Evolutionary conservation across 108 stramenopile genomes (phyloP).

Genomic region (Nitzschia sp.): DNA sequence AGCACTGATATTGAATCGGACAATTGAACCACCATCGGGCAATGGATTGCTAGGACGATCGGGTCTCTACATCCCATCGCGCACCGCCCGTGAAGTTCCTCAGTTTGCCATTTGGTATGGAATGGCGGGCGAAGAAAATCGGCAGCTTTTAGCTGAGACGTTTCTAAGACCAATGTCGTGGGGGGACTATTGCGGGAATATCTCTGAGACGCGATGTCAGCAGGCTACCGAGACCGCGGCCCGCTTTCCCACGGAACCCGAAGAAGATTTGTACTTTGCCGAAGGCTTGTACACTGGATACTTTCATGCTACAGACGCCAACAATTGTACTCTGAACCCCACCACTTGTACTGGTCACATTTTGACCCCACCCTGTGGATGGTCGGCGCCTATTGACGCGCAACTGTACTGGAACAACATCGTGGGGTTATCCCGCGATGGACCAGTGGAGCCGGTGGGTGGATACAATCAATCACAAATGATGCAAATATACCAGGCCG

Average conservation of each 20-base stretch:
- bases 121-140: constrained; percentile 36
- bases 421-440: constrained; percentile 21
- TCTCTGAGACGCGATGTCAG: constrained; percentile 20
- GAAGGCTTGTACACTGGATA: constrained; percentile 29
- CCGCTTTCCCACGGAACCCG: not conserved
- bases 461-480: constrained; percentile 34
- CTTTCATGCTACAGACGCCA: constrained; percentile 24
- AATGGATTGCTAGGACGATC: constrained; percentile 36
- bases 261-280: constrained; percentile 13
- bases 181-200: constrained; percentile 41
- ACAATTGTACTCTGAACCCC: constrained; percentile 26
- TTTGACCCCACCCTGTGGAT: constrained; percentile 26
- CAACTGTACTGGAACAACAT: constrained; percentile 40
- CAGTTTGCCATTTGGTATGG: constrained; percentile 36
- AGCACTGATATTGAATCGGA: not conserved
- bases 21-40: constrained; percentile 18
- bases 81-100: constrained; percentile 31
- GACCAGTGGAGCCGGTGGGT: constrained; percentile 18
- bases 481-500: constrained; percentile 45
- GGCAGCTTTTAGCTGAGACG: constrained; percentile 31
- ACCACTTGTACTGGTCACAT: constrained; percentile 33
- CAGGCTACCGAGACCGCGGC: constrained; percentile 13
- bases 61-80: constrained; percentile 38
- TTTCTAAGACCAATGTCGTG: constrained; percentile 48
- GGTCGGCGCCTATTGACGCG: constrained; percentile 19